Base-by-base conservation (phyloP, 768 basidiomycete genomes). In the Phylloporus sp. region DNA sequence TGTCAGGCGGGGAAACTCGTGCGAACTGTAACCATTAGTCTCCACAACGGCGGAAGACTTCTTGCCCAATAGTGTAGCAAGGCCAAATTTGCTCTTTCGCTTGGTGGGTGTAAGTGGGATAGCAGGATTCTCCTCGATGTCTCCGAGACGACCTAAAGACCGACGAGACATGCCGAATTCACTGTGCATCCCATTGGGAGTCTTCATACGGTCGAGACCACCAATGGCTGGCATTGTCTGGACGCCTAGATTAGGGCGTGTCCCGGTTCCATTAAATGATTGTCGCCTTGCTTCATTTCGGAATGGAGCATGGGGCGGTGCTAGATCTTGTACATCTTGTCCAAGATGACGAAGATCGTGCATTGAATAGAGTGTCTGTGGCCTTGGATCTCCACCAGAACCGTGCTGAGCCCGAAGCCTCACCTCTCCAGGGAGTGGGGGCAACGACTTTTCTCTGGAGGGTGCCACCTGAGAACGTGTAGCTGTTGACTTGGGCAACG, bases 121-220 rank as follows among this genome's bases (percentile, higher is more conserved):
- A 3, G 60, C 36, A 24, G 60, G 55, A 35, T 59, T 58, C 39
- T 60, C 64, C 15, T 61, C 60, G 11, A 66, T 63, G 21, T 63
- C 66, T 44, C 58, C 58, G 42, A 65, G 59, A 39, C 66, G 62
- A 20, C 69, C 68, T 23, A 87, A 71, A 6, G 83, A 82, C 50
- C 76, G 69, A 18, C 78, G 77, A 11, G 88, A 85, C 13, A 67
- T 62, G 13, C 88, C 88, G 56, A 90, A 90, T 62, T 90, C 86
- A 46, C 80, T 80, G 49, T 87, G 90, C 71, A 71, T 48, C 71
- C 69, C 50, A 61, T 62, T 57, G 57, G 67, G 46, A 18, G 38
- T 29, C 44, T 63, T 68, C 21, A 58, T 49, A 37, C 71, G 70
- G 17, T 63, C 71, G n/a, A 63, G 63, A 33, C 60, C 66, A 46